These are phyloP conservation scores for Simplicillium sp. DNA, from an alignment of 2,329 filamentous ascomycete species.

Conservation along the genomic window DNA sequence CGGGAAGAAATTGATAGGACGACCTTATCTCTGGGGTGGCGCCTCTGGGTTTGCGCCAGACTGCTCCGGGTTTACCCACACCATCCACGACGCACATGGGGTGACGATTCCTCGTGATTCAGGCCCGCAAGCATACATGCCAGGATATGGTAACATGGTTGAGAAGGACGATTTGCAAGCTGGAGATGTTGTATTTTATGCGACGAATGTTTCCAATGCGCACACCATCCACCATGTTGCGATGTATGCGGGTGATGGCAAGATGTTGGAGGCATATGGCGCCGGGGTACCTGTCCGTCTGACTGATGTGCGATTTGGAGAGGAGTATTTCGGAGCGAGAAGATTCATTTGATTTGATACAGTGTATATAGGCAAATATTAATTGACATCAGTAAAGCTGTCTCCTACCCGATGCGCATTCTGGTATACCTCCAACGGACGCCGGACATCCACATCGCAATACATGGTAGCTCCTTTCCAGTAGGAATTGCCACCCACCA, in stretches of 20 bases:
- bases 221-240: conserved; percentile 3
- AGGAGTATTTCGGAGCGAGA: conserved; percentile 2
- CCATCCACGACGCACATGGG: conserved; percentile 2
- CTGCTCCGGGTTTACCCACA: conserved; percentile 3
- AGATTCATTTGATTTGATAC: not conserved
- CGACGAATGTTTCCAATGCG: not conserved
- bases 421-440: no score
- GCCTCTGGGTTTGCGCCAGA: conserved; percentile 2
- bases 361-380: not conserved
- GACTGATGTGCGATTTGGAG: not conserved
- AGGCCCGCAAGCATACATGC: conserved; percentile 1
- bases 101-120: conserved; percentile 2
- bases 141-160: not conserved
- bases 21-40: conserved; percentile 3
- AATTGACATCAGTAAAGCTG: no score
- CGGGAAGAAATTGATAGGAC: not conserved
- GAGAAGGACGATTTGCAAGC: not conserved
- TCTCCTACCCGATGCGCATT: no score
- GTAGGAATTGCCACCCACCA: no score
- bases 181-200: conserved; percentile 3
- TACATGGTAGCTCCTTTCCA: no score
- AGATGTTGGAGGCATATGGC: conserved; percentile 2
- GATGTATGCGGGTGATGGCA: conserved; percentile 2
- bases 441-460: no score
- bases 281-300: not conserved